Evolutionary conservation across 495 filamentous ascomycete genomes (phyloP).

Genomic region (Bacidia rubella): DNA sequence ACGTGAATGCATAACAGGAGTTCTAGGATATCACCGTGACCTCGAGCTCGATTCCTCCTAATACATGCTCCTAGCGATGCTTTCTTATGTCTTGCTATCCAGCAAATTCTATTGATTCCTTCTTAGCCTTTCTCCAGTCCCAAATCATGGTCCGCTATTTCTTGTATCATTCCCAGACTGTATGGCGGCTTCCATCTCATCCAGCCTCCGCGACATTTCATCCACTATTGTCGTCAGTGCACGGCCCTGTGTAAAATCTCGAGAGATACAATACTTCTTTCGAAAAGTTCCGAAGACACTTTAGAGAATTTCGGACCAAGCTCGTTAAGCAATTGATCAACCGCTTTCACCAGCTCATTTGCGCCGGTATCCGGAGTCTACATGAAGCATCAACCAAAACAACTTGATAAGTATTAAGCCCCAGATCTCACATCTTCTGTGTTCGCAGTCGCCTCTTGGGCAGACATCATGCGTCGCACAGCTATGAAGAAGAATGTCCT

Average conservation of each 20-base stretch:
- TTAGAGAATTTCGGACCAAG: constrained; percentile 72
- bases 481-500: background rate
- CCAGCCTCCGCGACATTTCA: constrained; percentile 82
- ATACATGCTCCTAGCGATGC: no score
- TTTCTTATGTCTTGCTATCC: no score
- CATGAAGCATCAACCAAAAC: background rate
- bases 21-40: no score
- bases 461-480: background rate
- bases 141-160: constrained; percentile 5
- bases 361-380: constrained; percentile 16
- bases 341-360: constrained; percentile 57
- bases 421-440: background rate
- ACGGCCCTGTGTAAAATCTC: background rate
- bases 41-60: no score
- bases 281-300: constrained; percentile 71
- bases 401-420: background rate
- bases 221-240: constrained; percentile 49
- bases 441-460: background rate
- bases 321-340: constrained; percentile 75
- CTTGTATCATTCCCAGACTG: constrained; percentile 34
- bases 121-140: no score
- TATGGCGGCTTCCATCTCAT: constrained; percentile 70
- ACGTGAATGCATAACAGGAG: no score
- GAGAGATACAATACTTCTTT: constrained; percentile 50
- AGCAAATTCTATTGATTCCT: no score